Conservation (phyloP, 139 green algal genomes). For the Axilococcus clingmanii region DNA sequence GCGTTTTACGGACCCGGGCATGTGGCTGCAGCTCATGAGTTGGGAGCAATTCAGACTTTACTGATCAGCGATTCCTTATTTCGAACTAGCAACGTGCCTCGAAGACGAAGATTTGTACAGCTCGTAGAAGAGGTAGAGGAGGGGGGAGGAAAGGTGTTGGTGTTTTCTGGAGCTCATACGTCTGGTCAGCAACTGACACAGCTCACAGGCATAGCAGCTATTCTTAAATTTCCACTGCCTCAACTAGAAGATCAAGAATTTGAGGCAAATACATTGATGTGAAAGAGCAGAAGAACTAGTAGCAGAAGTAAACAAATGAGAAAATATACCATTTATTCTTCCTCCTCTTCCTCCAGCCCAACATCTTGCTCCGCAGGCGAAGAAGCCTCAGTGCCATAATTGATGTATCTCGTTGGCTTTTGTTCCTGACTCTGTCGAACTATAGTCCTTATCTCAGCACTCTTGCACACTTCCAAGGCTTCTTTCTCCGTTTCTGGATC, state of each 20-base stretch:
- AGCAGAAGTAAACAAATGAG: too few species aligned
- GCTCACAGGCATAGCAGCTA: slow-evolving; percentile 76
- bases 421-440: slow-evolving; percentile 32
- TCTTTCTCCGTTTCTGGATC: slow-evolving; percentile 57
- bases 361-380: too few species aligned
- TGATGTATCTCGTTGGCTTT: slow-evolving; percentile 24
- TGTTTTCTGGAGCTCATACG: slow-evolving; percentile 73
- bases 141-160: slow-evolving; percentile 63
- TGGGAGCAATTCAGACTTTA: slow-evolving; percentile 61
- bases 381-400: slow-evolving; percentile 10
- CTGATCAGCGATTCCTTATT: slow-evolving; percentile 81
- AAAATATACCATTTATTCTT: too few species aligned
- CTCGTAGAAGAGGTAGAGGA: slow-evolving; percentile 77
- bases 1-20: slow-evolving; percentile 91
- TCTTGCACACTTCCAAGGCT: slow-evolving; percentile 44
- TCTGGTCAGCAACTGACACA: slow-evolving; percentile 80
- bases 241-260: slow-evolving; percentile 80
- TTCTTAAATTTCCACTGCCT: slow-evolving; percentile 84
- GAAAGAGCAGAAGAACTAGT: too few species aligned
- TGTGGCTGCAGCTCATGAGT: slow-evolving; percentile 55
- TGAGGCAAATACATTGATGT: too few species aligned
- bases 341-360: too few species aligned
- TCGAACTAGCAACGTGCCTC: slow-evolving; percentile 54
- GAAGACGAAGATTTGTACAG: slow-evolving; percentile 46
- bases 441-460: slow-evolving; percentile 52